These are phyloP conservation scores for Aspergillus sp. DNA, from an alignment of 2,329 filamentous ascomycete genomes.

Conservation along the genomic window DNA sequence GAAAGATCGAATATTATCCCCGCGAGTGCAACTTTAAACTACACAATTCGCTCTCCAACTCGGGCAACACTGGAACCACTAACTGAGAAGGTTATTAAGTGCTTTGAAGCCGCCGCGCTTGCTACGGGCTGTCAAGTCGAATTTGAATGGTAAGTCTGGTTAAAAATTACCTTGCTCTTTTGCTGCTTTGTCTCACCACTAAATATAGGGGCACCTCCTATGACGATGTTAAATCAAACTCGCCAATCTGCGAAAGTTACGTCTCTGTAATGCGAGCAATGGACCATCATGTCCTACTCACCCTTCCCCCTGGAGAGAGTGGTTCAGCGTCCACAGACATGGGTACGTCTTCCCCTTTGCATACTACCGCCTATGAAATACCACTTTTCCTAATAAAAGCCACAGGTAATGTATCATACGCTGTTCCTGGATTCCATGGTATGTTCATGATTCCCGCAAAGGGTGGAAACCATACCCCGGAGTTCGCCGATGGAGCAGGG, in stretches of 20 bases:
- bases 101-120: slow-evolving; percentile 33
- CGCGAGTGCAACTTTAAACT: slow-evolving; percentile 47
- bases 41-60: slow-evolving; percentile 45
- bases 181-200: background rate
- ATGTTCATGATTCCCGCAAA: slow-evolving; percentile 48
- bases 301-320: slow-evolving; percentile 15
- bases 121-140: slow-evolving; percentile 34
- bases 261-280: slow-evolving; percentile 30
- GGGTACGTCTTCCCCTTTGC: slow-evolving; percentile 17
- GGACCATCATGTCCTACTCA: slow-evolving; percentile 25
- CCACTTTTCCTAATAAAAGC: background rate
- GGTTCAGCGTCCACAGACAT: slow-evolving; percentile 31
- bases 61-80: slow-evolving; percentile 37
- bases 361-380: background rate
- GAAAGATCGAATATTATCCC: slow-evolving; percentile 58
- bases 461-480: slow-evolving; percentile 54
- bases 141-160: slow-evolving; percentile 26
- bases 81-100: slow-evolving; percentile 28
- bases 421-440: slow-evolving; percentile 34
- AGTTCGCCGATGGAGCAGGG: slow-evolving; percentile 54
- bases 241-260: slow-evolving; percentile 31
- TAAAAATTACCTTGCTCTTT: background rate
- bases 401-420: slow-evolving; percentile 49
- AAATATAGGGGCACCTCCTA: slow-evolving; percentile 29
- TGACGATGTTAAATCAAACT: slow-evolving; percentile 30